A percentile compares a stretch with the other conserved stretches of the same genome.
Evolutionary conservation across 169 alveolate genomes (phyloP).

Genomic region (Cystoisospora suis): DNA sequence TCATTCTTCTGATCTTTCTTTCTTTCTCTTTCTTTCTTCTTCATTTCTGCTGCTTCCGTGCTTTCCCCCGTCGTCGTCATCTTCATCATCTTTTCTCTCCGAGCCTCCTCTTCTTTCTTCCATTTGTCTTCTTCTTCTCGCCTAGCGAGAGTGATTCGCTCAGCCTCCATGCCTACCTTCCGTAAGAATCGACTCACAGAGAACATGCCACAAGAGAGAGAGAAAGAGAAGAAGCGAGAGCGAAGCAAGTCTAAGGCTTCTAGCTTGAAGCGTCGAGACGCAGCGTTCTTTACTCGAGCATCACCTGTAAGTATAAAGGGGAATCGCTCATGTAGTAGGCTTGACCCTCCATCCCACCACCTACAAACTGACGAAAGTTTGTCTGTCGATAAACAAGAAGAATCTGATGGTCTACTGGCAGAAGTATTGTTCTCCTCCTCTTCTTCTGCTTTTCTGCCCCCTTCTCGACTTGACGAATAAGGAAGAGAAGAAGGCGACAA

Average conservation of each 20-base stretch:
- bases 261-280: not conserved
- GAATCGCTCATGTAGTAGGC: conserved; percentile 34
- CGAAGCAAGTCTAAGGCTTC: not conserved
- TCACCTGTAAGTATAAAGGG: conserved; percentile 27
- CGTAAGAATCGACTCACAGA: not conserved
- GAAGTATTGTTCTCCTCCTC: too few species aligned
- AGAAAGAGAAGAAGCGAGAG: not conserved
- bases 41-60: not conserved
- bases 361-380: not conserved
- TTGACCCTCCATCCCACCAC: conserved; percentile 61
- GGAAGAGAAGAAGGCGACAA: not conserved
- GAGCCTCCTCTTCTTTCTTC: not conserved
- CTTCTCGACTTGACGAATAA: not conserved
- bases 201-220: not conserved
- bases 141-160: not conserved
- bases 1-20: not conserved
- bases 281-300: not conserved
- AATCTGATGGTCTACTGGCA: too few species aligned
- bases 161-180: not conserved
- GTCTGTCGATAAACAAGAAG: not conserved
- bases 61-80: not conserved
- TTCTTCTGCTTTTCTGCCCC: not conserved
- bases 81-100: not conserved
- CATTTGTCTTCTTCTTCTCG: not conserved
- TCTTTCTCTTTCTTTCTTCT: not conserved